Conservation (phyloP, 2,329 filamentous ascomycete species). For the Arthrobotrys iridis region DNA sequence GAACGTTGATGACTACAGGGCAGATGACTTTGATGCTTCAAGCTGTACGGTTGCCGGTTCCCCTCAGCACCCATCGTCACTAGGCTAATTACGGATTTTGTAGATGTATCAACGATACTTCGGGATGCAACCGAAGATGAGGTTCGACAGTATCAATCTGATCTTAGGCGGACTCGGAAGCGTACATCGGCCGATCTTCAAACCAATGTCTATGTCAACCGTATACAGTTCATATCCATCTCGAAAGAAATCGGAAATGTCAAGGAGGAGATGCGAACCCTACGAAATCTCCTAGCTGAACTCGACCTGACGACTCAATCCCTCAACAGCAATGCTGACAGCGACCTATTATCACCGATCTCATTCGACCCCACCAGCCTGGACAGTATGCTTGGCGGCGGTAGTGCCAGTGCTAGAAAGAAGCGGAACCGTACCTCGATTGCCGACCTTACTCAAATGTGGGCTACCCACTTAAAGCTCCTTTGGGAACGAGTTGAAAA, state of each 20-base stretch:
- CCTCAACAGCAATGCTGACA: slow-evolving; percentile 68
- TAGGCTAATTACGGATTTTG: slow-evolving; percentile 55
- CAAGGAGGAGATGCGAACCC: slow-evolving; percentile 91
- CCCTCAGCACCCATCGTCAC: not conserved
- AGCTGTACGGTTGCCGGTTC: slow-evolving; percentile 70
- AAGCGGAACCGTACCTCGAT: slow-evolving; percentile 87
- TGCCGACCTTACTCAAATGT: slow-evolving; percentile 75
- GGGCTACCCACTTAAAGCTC: slow-evolving; percentile 76
- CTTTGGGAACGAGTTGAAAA: slow-evolving; percentile 98
- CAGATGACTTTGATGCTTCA: slow-evolving; percentile 81
- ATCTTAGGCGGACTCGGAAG: slow-evolving; percentile 78
- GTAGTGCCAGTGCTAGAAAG: slow-evolving; percentile 62
- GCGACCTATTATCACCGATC: slow-evolving; percentile 22
- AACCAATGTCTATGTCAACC: slow-evolving; percentile 95
- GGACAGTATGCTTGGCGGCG: slow-evolving; percentile 36
- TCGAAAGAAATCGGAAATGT: slow-evolving; percentile 98
- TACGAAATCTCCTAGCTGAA: slow-evolving; percentile 90
- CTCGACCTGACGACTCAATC: slow-evolving; percentile 80
- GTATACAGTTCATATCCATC: slow-evolving; percentile 98
- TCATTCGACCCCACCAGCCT: slow-evolving; percentile 16
- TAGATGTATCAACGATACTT: slow-evolving; percentile 74
- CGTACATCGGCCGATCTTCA: slow-evolving; percentile 85
- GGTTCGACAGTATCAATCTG: slow-evolving; percentile 81
- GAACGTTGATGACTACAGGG: slow-evolving; percentile 79
- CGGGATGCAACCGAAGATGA: slow-evolving; percentile 88